phyloP scores from a whole-genome alignment of 108 stramenopile species.

The Nitzschia palea region DNA sequence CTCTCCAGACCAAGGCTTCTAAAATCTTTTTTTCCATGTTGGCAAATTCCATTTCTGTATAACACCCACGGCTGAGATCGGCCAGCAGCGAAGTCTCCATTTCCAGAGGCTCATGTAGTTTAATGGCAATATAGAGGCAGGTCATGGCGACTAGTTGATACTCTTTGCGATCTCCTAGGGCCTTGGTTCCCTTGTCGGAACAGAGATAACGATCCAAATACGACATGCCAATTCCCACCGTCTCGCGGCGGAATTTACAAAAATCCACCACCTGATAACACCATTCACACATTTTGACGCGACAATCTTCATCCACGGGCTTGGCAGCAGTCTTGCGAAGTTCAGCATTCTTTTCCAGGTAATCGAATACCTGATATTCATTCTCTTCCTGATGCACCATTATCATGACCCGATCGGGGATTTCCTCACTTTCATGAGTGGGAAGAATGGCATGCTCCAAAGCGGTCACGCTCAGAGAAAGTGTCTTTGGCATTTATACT shows the following conservation, averaged over 20 bases:
- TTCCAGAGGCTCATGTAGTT: constrained; percentile 78
- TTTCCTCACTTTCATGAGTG: constrained; percentile 32
- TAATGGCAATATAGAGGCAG: constrained; percentile 73
- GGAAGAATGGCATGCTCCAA: constrained; percentile 48
- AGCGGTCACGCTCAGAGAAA: constrained; percentile 14
- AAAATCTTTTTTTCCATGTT: constrained; percentile 69
- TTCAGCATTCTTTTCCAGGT: constrained; percentile 39
- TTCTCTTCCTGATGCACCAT: constrained; percentile 55
- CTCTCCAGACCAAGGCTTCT: constrained; percentile 63
- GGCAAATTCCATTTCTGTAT: constrained; percentile 71
- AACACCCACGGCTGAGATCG: constrained; percentile 67
- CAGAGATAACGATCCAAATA: constrained; percentile 65
- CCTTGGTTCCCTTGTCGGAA: constrained; percentile 37
- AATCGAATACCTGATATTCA: constrained; percentile 47
- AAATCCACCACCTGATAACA: constrained; percentile 59
- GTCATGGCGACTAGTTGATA: constrained; percentile 86
- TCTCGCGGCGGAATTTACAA: constrained; percentile 67
- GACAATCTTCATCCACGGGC: constrained; percentile 62
- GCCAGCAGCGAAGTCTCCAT: constrained; percentile 76
- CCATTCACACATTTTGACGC: constrained; percentile 70
- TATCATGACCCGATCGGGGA: constrained; percentile 44
- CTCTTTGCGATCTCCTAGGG: constrained; percentile 58
- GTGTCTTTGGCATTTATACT: constrained; percentile 28
- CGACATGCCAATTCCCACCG: constrained; percentile 73
- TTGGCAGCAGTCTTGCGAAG: constrained; percentile 39